Evolutionary conservation across 129 eudicot species (phyloP), one percentile per base, ranked within the genome.

Genomic region (Dittrichia graveolens): DNA sequence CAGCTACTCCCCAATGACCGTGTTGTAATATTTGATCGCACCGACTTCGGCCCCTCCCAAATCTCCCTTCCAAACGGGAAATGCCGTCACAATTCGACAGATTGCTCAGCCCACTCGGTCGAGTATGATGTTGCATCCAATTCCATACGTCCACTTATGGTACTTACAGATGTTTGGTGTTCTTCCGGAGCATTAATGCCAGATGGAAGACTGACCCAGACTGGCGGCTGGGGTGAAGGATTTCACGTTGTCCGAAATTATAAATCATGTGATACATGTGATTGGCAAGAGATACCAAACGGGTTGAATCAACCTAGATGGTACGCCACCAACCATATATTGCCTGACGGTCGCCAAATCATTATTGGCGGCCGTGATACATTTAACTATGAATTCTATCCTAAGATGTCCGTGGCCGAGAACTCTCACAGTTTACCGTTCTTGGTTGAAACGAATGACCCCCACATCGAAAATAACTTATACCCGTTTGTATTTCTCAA

Each of bases 61-160:
- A 78, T 89, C 56, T 83, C 91, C 13, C 69, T 89, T 14, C 82
- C 91, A 4, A 15, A 65, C 44, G 81, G 78, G 34, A 68, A 72
- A 18, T 89, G 96, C 69, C 84, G 89, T 0, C 49, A 37, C 8
- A 81, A 89, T 78, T 61, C 80, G 1, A 66, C 38, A 58, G 96
- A 86, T 74, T 86, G 96, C 72, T 81, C 96, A 3, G 91, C 96
- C 6, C 96, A 89, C 71, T 86, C 96, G 0, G 89, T 82, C 7
- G 92, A 89, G 63, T 89, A 89, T 60, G 79, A 89, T 47, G 79
- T 83, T 4, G 47, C 55, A 1, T 61, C 85, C 11, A 86, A 89
- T 65, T 8, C 80, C 3, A 15, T 84, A 18, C 89, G 96, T 6
- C 89, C 96, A 8, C 86, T 88, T 11, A 78, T 40, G 45, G 75